phyloP scores from a whole-genome alignment of 345 rosid genomes.

The Nephelium lappaceum region DNA sequence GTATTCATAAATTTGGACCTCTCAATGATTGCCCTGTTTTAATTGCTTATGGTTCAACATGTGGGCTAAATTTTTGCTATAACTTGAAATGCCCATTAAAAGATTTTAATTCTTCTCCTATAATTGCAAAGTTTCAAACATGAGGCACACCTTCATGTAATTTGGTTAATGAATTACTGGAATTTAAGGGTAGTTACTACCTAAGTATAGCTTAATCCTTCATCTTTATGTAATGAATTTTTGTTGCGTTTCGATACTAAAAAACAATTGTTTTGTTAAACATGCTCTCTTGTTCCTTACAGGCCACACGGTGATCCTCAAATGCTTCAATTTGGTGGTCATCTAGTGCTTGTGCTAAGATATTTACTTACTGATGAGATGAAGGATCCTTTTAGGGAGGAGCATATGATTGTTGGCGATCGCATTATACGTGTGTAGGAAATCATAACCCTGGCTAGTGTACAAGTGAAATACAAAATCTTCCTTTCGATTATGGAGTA shows the following conservation, averaged over 20 bases:
- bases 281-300: conserved; percentile 31
- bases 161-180: not conserved
- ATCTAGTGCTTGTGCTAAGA: conserved; percentile 90
- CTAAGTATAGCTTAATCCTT: not conserved
- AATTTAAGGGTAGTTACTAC: not conserved
- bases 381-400: conserved; percentile 73
- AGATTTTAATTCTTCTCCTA: not conserved
- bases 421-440: conserved; percentile 88
- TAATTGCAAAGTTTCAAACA: not conserved
- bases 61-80: not conserved
- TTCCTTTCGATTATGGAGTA: conserved; percentile 91
- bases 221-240: not conserved
- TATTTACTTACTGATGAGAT: conserved; percentile 71
- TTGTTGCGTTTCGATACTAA: not conserved
- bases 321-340: no score
- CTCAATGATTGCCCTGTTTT: not conserved
- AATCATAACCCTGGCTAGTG: conserved; percentile 38
- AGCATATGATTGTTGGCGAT: conserved; percentile 88
- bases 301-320: conserved; percentile 99
- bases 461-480: conserved; percentile 85
- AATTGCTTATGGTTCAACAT: not conserved
- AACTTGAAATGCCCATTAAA: conserved; percentile 16
- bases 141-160: not conserved
- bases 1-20: not conserved
- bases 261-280: conserved; percentile 16